Conservation (phyloP, 805 yeast species). For the Zygotorulaspora florentina region DNA sequence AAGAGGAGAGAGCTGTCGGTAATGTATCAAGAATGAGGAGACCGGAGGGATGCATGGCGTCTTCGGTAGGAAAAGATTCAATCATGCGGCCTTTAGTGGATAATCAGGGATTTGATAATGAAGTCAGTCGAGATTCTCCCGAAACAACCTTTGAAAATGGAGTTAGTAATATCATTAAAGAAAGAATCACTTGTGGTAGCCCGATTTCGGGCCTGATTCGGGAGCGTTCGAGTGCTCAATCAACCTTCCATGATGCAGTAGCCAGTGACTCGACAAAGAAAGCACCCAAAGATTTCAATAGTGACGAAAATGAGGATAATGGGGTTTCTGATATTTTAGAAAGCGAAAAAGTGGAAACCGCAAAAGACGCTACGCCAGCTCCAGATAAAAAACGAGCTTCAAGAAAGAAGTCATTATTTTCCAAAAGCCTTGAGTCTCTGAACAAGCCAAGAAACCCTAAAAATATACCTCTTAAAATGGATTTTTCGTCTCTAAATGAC, state of each 20-base stretch:
- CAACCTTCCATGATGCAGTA: no score
- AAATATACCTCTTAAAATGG: background rate
- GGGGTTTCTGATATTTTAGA: constrained; percentile 1
- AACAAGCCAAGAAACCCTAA: background rate
- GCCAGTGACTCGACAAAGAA: no score
- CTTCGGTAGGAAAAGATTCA: background rate
- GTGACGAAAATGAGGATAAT: background rate
- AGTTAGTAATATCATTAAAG: no score
- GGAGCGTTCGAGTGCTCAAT: no score
- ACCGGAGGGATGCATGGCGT: background rate
- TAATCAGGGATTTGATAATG: background rate
- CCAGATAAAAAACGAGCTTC: background rate
- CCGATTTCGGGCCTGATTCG: no score
- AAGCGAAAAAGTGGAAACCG: background rate
- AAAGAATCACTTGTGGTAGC: no score
- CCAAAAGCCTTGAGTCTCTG: background rate
- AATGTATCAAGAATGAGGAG: background rate
- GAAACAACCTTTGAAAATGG: background rate
- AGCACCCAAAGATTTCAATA: no score
- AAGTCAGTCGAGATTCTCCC: background rate
- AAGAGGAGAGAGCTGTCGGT: constrained; percentile 20
- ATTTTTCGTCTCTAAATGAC: no score
- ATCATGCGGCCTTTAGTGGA: background rate
- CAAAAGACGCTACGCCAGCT: background rate
- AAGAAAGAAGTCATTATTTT: background rate